Conservation (phyloP, 1,284 basidiomycete species). For the Ustilago xerochloae region DNA sequence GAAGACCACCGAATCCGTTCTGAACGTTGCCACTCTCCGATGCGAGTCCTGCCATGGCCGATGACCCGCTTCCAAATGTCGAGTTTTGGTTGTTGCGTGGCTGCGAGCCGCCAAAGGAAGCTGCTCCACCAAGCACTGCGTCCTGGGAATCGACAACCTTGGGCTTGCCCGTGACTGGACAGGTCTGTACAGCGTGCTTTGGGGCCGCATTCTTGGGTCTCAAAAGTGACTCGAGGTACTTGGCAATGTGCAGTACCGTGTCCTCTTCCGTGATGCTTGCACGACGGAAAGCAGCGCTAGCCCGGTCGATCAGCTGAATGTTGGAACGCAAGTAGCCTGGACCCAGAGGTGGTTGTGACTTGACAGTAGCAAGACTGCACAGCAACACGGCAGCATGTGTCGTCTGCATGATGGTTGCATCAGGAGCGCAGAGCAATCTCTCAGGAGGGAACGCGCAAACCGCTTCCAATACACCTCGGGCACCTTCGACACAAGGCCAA, state of each 20-base stretch:
- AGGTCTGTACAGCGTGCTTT: conserved; percentile 1
- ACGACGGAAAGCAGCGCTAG: conserved; percentile 35
- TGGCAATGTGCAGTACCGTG: conserved; percentile 42
- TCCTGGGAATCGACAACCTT: not conserved
- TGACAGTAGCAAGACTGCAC: conserved; percentile 44
- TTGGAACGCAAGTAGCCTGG: conserved; percentile 42
- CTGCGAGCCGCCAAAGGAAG: not conserved
- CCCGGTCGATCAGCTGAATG: conserved; percentile 44
- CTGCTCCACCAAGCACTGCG: not conserved
- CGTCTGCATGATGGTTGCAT: conserved; percentile 39
- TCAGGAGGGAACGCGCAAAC: conserved; percentile 34
- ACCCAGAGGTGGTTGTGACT: conserved; percentile 39
- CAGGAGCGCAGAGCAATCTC: conserved; percentile 30
- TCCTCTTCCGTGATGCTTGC: conserved; percentile 45
- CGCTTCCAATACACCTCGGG: conserved; percentile 38
- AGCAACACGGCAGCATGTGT: conserved; percentile 48
- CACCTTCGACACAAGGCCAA: conserved; percentile 49
- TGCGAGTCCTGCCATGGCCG: not conserved
- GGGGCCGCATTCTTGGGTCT: conserved; percentile 35
- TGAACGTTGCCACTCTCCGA: not conserved
- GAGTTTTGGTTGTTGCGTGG: not conserved
- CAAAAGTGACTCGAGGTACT: conserved; percentile 41
- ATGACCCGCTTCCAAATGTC: not conserved
- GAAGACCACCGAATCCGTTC: not conserved
- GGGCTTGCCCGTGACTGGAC: not conserved